phyloP scores from a whole-genome alignment of 495 filamentous ascomycete species.

The Lepraria neglecta region DNA sequence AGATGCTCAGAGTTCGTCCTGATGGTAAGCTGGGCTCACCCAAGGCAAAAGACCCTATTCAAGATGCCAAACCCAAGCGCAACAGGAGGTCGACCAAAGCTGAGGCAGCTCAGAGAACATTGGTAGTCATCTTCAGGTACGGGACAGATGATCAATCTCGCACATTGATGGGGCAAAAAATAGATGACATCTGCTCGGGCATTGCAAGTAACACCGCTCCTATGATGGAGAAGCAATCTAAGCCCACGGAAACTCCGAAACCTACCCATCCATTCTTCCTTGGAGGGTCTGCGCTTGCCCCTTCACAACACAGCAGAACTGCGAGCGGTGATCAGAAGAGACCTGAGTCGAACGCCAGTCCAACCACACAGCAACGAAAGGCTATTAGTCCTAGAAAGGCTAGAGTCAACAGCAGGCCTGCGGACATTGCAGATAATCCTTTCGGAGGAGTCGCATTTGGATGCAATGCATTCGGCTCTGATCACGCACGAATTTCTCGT shows the following conservation, averaged over 20 bases:
- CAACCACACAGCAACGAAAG: background rate
- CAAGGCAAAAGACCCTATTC: conserved; percentile 27
- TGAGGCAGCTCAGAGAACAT: conserved; percentile 23
- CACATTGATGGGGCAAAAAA: conserved; percentile 38
- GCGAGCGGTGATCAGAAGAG: background rate
- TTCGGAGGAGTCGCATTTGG: background rate
- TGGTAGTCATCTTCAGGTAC: conserved; percentile 46
- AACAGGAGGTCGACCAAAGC: conserved; percentile 29
- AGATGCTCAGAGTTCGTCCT: conserved; percentile 47
- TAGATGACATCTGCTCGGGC: conserved; percentile 45
- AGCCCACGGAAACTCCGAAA: conserved; percentile 45
- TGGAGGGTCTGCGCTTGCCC: conserved; percentile 22
- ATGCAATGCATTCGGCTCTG: conserved; percentile 12
- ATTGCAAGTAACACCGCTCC: conserved; percentile 21
- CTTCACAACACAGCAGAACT: background rate
- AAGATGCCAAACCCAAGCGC: conserved; percentile 30
- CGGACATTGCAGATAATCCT: conserved; percentile 14
- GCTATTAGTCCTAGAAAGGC: conserved; percentile 19
- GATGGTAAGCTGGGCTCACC: conserved; percentile 57
- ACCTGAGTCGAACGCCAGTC: background rate
- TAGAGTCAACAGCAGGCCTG: conserved; percentile 23
- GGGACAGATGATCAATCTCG: conserved; percentile 25
- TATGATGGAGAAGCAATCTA: conserved; percentile 17
- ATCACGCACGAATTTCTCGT: conserved; percentile 33
- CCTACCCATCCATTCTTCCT: conserved; percentile 78